A percentile compares a stretch with the other conserved stretches of the same genome.
phyloP scores from a whole-genome alignment of 257 asterid species.

The Cinchona pubescens region DNA sequence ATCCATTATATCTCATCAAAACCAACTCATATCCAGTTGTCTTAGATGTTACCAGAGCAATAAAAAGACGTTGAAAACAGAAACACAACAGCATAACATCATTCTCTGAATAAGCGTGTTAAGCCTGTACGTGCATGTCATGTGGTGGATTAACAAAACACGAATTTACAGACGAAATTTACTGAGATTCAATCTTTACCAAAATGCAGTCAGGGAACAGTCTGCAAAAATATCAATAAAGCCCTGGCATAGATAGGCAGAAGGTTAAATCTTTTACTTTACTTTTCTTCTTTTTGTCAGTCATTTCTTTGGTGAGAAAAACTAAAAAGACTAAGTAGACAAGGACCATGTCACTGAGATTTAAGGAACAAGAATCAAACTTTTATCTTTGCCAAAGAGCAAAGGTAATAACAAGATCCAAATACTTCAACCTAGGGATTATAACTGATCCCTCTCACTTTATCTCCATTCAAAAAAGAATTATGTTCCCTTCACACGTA shows the following conservation, averaged over 20 bases:
- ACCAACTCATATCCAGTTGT: neutral
- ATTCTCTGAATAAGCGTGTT: neutral
- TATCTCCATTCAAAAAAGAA: constrained; percentile 22
- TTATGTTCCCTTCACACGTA: constrained; percentile 25
- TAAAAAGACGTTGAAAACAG: neutral
- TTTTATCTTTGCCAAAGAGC: constrained; percentile 8
- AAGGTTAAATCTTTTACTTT: neutral
- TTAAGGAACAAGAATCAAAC: constrained; percentile 5
- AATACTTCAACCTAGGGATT: constrained; percentile 26
- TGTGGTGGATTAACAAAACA: neutral
- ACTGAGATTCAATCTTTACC: neutral
- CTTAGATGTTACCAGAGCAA: neutral
- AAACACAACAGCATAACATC: neutral
- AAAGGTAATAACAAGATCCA: constrained; percentile 15
- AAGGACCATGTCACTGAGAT: neutral
- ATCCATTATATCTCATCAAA: neutral
- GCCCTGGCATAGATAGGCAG: neutral
- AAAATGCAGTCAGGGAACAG: neutral
- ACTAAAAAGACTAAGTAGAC: neutral
- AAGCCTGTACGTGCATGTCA: neutral
- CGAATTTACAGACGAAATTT: too few species aligned
- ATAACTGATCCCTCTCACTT: constrained; percentile 27
- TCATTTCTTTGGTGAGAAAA: constrained; percentile 5
- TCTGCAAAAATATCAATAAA: neutral
- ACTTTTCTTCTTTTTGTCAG: neutral